Evolutionary conservation across 2,329 filamentous ascomycete genomes (phyloP).

Genomic region (Penicillium hordei): DNA sequence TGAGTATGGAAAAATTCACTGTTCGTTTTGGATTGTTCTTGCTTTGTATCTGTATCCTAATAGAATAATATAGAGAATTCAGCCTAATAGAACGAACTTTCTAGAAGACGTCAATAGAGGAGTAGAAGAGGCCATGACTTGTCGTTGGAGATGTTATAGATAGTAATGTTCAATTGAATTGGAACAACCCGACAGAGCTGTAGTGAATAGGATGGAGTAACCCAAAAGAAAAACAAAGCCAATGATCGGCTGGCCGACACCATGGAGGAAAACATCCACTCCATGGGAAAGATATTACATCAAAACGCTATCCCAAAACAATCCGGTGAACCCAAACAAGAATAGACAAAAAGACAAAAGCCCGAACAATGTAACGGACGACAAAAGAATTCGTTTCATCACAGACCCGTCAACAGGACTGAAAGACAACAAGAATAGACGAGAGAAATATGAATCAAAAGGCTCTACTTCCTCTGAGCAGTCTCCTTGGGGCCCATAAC

Average conservation of each 20-base stretch:
- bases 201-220: neutral
- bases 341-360: conserved; percentile 3
- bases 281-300: conserved; percentile 18
- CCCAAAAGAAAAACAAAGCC: neutral
- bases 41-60: neutral
- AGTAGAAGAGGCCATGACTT: neutral
- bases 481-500: conserved; percentile 37
- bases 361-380: neutral
- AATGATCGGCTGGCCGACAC: neutral
- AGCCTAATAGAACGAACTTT: neutral
- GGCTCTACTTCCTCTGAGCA: conserved; percentile 19
- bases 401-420: conserved; percentile 14
- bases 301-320: conserved; percentile 20
- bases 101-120: neutral
- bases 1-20: neutral
- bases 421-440: conserved; percentile 1
- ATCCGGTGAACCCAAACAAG: conserved; percentile 2
- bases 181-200: neutral
- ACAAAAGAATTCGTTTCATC: conserved; percentile 3
- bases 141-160: neutral
- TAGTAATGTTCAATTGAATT: conserved; percentile 1
- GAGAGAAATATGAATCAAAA: neutral
- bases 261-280: conserved; percentile 7
- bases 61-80: neutral
- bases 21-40: neutral